Percentiles rank a stretch among this genome's conserved stretches.
phyloP scores from a whole-genome alignment of 805 yeast species.

The Jamesozyma lodderae region DNA sequence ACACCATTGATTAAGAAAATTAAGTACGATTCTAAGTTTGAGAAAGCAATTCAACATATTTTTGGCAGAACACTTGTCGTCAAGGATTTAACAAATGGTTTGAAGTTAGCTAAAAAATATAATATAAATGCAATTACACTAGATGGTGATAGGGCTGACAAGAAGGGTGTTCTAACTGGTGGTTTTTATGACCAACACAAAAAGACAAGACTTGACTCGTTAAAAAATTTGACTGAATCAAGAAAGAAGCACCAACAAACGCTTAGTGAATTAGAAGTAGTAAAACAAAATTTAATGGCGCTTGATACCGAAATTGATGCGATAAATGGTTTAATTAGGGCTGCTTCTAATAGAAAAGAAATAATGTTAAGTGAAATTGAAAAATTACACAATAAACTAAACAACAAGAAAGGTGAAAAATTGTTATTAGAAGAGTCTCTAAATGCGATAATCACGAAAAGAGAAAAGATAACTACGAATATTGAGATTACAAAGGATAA shows the following conservation, averaged over 20 bases:
- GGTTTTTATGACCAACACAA: slow-evolving; percentile 65
- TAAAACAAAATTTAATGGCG: slow-evolving; percentile 33
- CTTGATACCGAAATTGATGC: slow-evolving; percentile 47
- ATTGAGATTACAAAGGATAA: slow-evolving; percentile 34
- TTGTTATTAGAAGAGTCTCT: slow-evolving; percentile 38
- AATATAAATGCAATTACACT: slow-evolving; percentile 73
- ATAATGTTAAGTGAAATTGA: slow-evolving; percentile 35
- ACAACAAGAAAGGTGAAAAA: slow-evolving; percentile 35
- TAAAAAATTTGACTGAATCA: slow-evolving; percentile 48
- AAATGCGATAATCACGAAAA: slow-evolving; percentile 28
- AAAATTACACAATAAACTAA: slow-evolving; percentile 35
- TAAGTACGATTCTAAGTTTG: slow-evolving; percentile 47
- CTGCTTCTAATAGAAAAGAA: slow-evolving; percentile 34
- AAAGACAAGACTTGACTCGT: slow-evolving; percentile 60
- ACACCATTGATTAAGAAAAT: slow-evolving; percentile 75
- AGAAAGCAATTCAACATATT: slow-evolving; percentile 64
- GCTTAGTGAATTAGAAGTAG: slow-evolving; percentile 35
- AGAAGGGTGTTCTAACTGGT: slow-evolving; percentile 78
- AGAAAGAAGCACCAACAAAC: slow-evolving; percentile 19
- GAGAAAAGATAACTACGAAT: slow-evolving; percentile 29
- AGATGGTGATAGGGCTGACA: slow-evolving; percentile 86
- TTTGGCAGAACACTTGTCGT: slow-evolving; percentile 79
- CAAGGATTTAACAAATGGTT: slow-evolving; percentile 56
- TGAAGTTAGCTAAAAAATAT: slow-evolving; percentile 51
- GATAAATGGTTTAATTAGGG: slow-evolving; percentile 38